Conservation (phyloP, 2,329 filamentous ascomycete genomes). For the Graphium sp. region DNA sequence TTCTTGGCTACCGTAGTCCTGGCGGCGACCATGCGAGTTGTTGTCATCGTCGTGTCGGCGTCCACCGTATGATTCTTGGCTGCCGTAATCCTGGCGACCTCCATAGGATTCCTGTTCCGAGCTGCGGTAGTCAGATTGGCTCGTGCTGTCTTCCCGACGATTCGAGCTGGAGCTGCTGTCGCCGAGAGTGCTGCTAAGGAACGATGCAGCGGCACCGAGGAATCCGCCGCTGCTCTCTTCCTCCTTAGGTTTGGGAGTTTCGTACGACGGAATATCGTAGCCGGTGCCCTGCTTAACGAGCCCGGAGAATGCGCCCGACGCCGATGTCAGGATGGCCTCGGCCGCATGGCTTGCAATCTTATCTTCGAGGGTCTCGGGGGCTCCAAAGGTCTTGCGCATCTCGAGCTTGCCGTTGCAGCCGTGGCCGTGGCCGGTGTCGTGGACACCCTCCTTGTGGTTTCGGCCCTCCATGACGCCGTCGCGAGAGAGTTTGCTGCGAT, state of each 20-base stretch:
- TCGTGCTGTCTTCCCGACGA: conserved; percentile 35
- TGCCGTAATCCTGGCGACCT: conserved; percentile 34
- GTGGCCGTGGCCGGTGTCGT: conserved; percentile 73
- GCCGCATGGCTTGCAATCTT: conserved; percentile 39
- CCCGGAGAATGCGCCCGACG: conserved; percentile 32
- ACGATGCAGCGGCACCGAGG: conserved; percentile 44
- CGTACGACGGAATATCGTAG: conserved; percentile 16
- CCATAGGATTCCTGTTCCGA: too few relatives aligned
- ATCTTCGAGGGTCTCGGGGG: conserved; percentile 31
- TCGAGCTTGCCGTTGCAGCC: conserved; percentile 65
- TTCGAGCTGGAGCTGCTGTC: conserved; percentile 27
- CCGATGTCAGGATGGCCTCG: conserved; percentile 37
- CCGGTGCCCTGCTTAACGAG: conserved; percentile 29
- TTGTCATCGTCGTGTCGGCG: conserved; percentile 31
- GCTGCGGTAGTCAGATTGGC: conserved; percentile 46
- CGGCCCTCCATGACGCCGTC: conserved; percentile 59
- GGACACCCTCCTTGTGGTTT: conserved; percentile 75
- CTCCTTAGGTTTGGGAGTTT: conserved; percentile 16
- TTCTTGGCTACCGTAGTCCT: conserved; percentile 4
- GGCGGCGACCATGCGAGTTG: not conserved
- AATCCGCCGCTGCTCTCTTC: conserved; percentile 52
- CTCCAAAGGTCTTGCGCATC: conserved; percentile 51
- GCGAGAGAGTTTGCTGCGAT: conserved; percentile 61
- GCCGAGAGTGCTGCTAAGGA: conserved; percentile 46
- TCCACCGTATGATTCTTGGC: conserved; percentile 45